Conservation (phyloP, 2,329 filamentous ascomycete species). For the Sporothrix mexicana region DNA sequence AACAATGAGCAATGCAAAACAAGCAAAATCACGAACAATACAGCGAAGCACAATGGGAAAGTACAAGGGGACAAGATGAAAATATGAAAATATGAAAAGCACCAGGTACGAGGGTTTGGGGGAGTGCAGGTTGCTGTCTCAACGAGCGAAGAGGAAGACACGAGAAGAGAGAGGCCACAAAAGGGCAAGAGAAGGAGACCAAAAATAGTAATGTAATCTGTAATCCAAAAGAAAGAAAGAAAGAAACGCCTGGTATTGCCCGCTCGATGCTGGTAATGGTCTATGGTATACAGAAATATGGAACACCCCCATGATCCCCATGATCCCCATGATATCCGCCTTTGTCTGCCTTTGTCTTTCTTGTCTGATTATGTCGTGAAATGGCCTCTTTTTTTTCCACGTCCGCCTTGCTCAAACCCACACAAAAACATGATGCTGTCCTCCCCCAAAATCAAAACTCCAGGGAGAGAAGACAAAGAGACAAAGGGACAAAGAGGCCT, state of each 20-base stretch:
- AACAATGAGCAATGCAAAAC: no score
- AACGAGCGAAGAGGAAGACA: not conserved
- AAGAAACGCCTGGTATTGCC: conserved; percentile 18
- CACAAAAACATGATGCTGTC: not conserved
- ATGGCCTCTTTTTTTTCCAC: not conserved
- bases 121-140: not conserved
- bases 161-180: no score
- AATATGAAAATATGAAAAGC: not conserved
- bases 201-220: not conserved
- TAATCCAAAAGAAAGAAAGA: not conserved
- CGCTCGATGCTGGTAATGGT: conserved; percentile 14
- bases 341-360: not conserved
- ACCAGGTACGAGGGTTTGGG: not conserved
- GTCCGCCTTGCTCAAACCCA: not conserved
- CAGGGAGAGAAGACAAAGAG: not conserved
- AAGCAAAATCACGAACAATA: conserved; percentile 10
- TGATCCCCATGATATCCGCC: not conserved
- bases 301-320: not conserved
- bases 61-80: no score
- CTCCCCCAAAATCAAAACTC: not conserved
- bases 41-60: not conserved
- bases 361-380: not conserved
- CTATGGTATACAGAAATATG: not conserved
- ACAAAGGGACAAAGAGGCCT: not conserved
- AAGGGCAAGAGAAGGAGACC: no score